Evolutionary conservation across 2,329 filamentous ascomycete species (phyloP), one percentile per base, ranked within the genome.

Genomic region (Pleomassaria siparia): DNA sequence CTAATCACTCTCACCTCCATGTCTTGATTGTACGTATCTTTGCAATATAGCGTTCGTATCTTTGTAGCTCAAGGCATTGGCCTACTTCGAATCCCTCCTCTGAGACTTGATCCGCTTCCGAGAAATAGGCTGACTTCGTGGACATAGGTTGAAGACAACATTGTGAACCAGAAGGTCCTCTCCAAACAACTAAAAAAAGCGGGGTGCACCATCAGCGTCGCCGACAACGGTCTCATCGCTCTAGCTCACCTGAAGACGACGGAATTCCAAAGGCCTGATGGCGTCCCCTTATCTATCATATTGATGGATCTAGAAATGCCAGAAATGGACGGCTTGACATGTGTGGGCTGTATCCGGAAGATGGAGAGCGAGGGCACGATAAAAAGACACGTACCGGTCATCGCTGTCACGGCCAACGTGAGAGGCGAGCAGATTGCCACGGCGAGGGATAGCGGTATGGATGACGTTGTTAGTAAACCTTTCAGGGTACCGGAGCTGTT

Each of bases 101-200:
- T n/a, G n/a, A n/a, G n/a, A n/a, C n/a, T n/a, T n/a, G n/a, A n/a
- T n/a, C n/a, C n/a, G n/a, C n/a, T n/a, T n/a, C n/a, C n/a, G n/a
- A n/a, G n/a, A n/a, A n/a, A n/a, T n/a, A n/a, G n/a, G n/a, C n/a
- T n/a, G n/a, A n/a, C n/a, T n/a, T n/a, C n/a, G n/a, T n/a, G n/a
- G n/a, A n/a, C n/a, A n/a, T n/a, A n/a, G n/a, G n/a, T n/a, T n/a
- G 76, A 79, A 50, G 76, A 78, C 49, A 79, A 79, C 37, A 45
- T 71, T 2, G 72, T 79, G 43, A 79, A 79, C 20, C 67, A 78
- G 0, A 75, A 76, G 16, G 76, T 79, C 22, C 54, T 79, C 20
- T 66, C 71, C 11, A 75, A 77, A 55, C 77, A 79, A 52, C 73
- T 76, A 40, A 70, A 73, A 43, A 73, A 73, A 33, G 65, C 74